A percentile compares a stretch with the other conserved stretches of the same genome.
Conservation (phyloP, 345 rosid genomes). For the Corchorus olitorius region DNA sequence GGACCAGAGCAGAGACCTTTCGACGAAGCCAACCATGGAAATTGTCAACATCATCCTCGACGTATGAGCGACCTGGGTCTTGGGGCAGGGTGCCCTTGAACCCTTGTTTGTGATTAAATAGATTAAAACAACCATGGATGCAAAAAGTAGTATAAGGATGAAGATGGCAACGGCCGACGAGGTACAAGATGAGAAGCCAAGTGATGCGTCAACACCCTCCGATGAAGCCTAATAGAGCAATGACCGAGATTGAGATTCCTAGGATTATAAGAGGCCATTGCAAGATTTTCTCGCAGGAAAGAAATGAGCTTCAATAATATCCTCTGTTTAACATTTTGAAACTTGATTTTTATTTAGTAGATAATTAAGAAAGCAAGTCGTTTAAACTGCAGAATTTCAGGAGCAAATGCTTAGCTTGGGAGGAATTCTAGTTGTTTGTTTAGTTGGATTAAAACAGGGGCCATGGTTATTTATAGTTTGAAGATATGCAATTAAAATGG, state of each 20-base stretch:
- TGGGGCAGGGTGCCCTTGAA: conserved; percentile 74
- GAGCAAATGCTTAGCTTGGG: no score
- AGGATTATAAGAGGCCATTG: conserved; percentile 92
- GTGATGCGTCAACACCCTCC: conserved; percentile 92
- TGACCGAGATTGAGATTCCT: conserved; percentile 65
- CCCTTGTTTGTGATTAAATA: conserved; percentile 80
- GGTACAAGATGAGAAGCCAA: conserved; percentile 72
- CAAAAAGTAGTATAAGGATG: conserved; percentile 62
- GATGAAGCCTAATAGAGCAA: conserved; percentile 72
- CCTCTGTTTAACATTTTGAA: no score
- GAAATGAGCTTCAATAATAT: no score
- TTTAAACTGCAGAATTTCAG: no score
- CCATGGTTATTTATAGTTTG: no score
- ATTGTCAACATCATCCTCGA: conserved; percentile 78
- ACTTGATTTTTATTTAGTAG: no score
- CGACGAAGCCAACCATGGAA: conserved; percentile 76
- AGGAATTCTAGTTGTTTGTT: no score
- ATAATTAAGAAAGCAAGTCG: no score
- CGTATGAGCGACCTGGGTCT: conserved; percentile 73
- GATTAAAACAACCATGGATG: conserved; percentile 64
- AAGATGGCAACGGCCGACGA: conserved; percentile 80
- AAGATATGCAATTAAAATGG: no score
- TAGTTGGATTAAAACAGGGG: no score
- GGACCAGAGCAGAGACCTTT: conserved; percentile 67
- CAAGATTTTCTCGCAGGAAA: conserved; percentile 65